These are phyloP conservation scores for Suillus paluster DNA, from an alignment of 768 basidiomycete species.

Conservation along the genomic window DNA sequence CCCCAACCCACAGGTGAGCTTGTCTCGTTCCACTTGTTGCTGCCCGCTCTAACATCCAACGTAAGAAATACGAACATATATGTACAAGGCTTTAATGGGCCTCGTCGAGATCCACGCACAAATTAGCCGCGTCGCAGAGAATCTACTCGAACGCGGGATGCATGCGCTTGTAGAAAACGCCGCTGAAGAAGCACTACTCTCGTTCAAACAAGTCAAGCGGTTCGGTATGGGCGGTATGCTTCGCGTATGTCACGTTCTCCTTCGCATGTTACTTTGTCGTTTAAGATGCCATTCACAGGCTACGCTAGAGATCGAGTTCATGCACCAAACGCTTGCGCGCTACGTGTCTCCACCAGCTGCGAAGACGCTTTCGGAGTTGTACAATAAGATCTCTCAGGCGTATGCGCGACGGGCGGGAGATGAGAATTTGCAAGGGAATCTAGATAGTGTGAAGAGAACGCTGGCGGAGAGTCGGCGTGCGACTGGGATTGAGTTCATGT, in stretches of 20 bases:
- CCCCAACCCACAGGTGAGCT: slow-evolving; percentile 85
- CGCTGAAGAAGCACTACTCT: slow-evolving; percentile 79
- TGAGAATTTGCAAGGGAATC: slow-evolving; percentile 82
- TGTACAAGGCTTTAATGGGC: slow-evolving; percentile 86
- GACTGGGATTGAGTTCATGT: slow-evolving; percentile 94
- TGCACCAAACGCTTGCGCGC: slow-evolving; percentile 92
- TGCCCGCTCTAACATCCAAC: slow-evolving; percentile 14
- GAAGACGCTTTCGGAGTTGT: slow-evolving; percentile 86
- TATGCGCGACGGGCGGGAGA: slow-evolving; percentile 86
- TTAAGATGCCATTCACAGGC: slow-evolving; percentile 60
- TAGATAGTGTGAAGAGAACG: slow-evolving; percentile 92
- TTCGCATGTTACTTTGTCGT: not conserved
- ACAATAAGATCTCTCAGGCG: slow-evolving; percentile 92
- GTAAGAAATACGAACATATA: slow-evolving; percentile 91
- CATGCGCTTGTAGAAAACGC: slow-evolving; percentile 82
- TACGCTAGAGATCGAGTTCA: slow-evolving; percentile 97
- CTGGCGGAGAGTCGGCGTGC: slow-evolving; percentile 86
- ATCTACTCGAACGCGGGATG: slow-evolving; percentile 81
- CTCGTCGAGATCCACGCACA: slow-evolving; percentile 93
- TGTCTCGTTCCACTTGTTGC: slow-evolving; percentile 1
- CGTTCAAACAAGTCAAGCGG: slow-evolving; percentile 86
- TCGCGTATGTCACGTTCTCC: slow-evolving; percentile 58
- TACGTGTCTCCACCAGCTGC: slow-evolving; percentile 85
- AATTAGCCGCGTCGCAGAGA: slow-evolving; percentile 78
- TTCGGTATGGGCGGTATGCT: slow-evolving; percentile 99